phyloP scores from a whole-genome alignment of 1,284 basidiomycete genomes.

The Pseudozyma pruni region DNA sequence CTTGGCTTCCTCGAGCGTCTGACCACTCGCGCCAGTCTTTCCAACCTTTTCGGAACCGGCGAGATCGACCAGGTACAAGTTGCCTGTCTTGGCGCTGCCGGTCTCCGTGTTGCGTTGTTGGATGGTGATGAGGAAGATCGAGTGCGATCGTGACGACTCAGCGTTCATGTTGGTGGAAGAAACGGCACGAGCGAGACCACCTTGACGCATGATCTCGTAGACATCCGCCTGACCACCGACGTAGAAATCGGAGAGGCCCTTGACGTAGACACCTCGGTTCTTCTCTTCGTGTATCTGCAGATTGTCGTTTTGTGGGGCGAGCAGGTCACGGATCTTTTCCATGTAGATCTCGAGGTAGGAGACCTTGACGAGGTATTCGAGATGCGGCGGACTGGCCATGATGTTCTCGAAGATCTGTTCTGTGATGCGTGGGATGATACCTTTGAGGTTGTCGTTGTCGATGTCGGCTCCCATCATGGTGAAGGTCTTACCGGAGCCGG shows the following conservation, averaged over 20 bases:
- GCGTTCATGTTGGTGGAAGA: conserved; percentile 99
- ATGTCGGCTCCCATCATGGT: conserved; percentile 83
- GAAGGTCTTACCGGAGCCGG: conserved; percentile 75
- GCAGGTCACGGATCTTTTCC: conserved; percentile 92
- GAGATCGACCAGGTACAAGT: conserved; percentile 96
- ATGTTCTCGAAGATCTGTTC: conserved; percentile 99
- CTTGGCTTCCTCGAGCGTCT: conserved; percentile 98
- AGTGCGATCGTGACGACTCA: conserved; percentile 98
- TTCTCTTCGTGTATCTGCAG: conserved; percentile 99
- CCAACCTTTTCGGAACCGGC: conserved; percentile 99
- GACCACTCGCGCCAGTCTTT: conserved; percentile 98
- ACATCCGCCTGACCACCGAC: conserved; percentile 83
- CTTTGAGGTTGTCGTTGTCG: conserved; percentile 79
- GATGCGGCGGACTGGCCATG: conserved; percentile 89
- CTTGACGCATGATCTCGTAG: conserved; percentile 98
- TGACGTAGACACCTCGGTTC: conserved; percentile 96
- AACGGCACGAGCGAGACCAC: conserved; percentile 87
- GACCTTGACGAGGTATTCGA: conserved; percentile 99
- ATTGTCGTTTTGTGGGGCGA: conserved; percentile 98
- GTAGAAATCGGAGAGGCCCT: conserved; percentile 97
- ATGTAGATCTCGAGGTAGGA: conserved; percentile 99
- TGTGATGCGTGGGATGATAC: conserved; percentile 97
- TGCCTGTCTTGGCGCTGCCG: conserved; percentile 94
- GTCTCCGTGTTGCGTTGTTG: conserved; percentile 95
- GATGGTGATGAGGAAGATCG: conserved; percentile 97